phyloP scores from a whole-genome alignment of 441 rosid genomes.

The Macaranga tanarius region DNA sequence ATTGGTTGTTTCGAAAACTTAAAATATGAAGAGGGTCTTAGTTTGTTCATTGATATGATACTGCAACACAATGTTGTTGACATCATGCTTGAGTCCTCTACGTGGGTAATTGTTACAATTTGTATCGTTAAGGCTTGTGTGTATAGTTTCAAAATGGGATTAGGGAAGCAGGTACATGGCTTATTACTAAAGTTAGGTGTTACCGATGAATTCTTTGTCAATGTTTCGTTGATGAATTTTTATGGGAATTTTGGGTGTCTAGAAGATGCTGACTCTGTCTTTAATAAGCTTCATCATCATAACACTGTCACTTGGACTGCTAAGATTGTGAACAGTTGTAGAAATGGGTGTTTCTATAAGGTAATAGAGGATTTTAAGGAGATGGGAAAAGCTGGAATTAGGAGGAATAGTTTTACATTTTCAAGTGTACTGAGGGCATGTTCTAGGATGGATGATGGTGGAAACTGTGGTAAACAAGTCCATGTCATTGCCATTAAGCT shows the following conservation, averaged over 20 bases:
- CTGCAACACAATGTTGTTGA: conserved; percentile 5
- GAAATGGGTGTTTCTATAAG: conserved; percentile 39
- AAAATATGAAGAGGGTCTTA: conserved; percentile 40
- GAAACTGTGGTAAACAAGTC: conserved; percentile 48
- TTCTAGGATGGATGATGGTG: conserved; percentile 41
- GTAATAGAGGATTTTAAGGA: conserved; percentile 46
- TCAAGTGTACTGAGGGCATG: conserved; percentile 58
- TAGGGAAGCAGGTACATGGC: conserved; percentile 66
- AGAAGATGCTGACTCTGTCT: conserved; percentile 43
- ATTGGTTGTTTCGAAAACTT: conserved; percentile 41
- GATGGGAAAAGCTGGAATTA: conserved; percentile 46
- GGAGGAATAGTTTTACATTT: conserved; percentile 38
- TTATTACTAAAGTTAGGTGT: conserved; percentile 53
- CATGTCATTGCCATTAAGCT: conserved; percentile 54
- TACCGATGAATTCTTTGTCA: conserved; percentile 30
- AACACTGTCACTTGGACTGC: conserved; percentile 48
- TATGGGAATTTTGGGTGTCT: conserved; percentile 46
- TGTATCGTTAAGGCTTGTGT: conserved; percentile 58
- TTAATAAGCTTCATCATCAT: conserved; percentile 33
- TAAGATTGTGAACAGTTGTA: conserved; percentile 52
- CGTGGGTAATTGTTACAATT: conserved; percentile 35
- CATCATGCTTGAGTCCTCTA: conserved; percentile 30
- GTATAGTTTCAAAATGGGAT: conserved; percentile 37
- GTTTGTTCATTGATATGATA: conserved; percentile 43
- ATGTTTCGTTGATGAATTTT: conserved; percentile 48